These are phyloP conservation scores for Guadua angustifolia DNA, from an alignment of 176 grass and related monocot species.

Conservation along the genomic window DNA sequence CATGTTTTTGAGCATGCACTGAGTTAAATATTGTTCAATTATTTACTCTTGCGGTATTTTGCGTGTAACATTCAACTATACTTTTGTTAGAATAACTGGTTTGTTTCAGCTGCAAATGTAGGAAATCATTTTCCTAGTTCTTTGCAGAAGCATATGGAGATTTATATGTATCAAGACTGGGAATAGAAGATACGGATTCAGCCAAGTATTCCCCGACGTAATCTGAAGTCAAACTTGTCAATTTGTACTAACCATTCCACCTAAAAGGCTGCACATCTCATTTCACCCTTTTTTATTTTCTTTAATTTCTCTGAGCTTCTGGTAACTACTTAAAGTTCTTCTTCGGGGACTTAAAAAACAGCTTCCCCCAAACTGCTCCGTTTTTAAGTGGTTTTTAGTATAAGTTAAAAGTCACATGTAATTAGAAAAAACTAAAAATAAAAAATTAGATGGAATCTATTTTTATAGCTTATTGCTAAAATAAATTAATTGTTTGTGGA, in stretches of 20 bases:
- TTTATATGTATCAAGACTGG: background rate
- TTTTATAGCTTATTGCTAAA: too few relatives aligned
- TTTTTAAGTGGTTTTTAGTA: too few relatives aligned
- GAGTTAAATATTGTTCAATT: background rate
- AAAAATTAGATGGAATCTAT: too few relatives aligned
- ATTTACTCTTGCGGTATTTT: background rate
- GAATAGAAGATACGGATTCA: constrained; percentile 22
- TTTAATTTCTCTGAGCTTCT: constrained; percentile 22
- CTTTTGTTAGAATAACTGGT: background rate
- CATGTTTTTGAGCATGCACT: background rate
- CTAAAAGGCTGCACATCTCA: too few relatives aligned
- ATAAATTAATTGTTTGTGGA: background rate
- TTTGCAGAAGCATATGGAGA: background rate
- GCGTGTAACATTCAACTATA: background rate
- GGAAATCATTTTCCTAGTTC: constrained; percentile 9
- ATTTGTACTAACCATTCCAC: background rate
- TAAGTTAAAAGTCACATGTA: too few relatives aligned
- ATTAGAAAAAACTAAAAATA: too few relatives aligned
- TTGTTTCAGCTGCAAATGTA: background rate
- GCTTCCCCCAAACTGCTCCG: too few relatives aligned
- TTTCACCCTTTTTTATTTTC: constrained; percentile 8
- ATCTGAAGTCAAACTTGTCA: constrained; percentile 21
- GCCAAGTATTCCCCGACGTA: background rate
- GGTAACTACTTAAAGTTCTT: background rate
- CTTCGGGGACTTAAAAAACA: too few relatives aligned